Evolutionary conservation across 768 basidiomycete species (phyloP).

Genomic region (Mycena olivaceomarginata): DNA sequence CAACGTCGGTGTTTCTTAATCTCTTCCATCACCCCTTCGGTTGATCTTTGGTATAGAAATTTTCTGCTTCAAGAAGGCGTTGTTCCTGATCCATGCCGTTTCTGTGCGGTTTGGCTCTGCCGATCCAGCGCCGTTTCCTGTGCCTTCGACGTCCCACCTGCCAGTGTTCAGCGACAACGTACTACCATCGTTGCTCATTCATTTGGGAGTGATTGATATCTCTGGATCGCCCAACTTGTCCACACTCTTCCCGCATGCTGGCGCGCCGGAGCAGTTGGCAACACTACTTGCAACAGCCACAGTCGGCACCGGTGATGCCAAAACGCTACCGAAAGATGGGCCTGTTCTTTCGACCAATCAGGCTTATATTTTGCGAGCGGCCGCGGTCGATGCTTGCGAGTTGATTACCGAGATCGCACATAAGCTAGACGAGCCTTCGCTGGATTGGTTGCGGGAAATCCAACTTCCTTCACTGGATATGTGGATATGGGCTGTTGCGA

Average conservation of each 20-base stretch:
- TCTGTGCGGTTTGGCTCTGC: conserved; percentile 77
- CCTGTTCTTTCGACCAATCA: conserved; percentile 76
- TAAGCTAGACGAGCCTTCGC: conserved; percentile 54
- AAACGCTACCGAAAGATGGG: conserved; percentile 55
- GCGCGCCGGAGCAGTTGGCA: conserved; percentile 59
- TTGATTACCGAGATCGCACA: conserved; percentile 75
- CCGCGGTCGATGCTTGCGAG: conserved; percentile 88
- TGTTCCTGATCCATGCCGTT: conserved; percentile 87
- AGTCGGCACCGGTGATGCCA: conserved; percentile 36
- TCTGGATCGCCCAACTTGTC: conserved; percentile 67
- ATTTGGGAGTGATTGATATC: conserved; percentile 85
- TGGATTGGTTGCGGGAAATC: conserved; percentile 74
- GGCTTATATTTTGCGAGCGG: conserved; percentile 84
- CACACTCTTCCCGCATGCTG: conserved; percentile 69
- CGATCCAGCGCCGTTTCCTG: conserved; percentile 73
- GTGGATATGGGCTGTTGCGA: conserved; percentile 91
- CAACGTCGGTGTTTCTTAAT: conserved; percentile 67
- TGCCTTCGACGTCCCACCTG: conserved; percentile 74
- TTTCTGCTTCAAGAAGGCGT: conserved; percentile 93
- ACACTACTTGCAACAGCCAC: conserved; percentile 61
- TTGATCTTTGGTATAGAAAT: conserved; percentile 69
- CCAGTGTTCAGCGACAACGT: conserved; percentile 91
- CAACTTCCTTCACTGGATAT: conserved; percentile 79
- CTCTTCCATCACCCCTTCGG: conserved; percentile 27
- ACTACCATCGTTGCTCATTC: conserved; percentile 87